phyloP scores from a whole-genome alignment of 768 basidiomycete species.

The Nidularia pulvinata region DNA sequence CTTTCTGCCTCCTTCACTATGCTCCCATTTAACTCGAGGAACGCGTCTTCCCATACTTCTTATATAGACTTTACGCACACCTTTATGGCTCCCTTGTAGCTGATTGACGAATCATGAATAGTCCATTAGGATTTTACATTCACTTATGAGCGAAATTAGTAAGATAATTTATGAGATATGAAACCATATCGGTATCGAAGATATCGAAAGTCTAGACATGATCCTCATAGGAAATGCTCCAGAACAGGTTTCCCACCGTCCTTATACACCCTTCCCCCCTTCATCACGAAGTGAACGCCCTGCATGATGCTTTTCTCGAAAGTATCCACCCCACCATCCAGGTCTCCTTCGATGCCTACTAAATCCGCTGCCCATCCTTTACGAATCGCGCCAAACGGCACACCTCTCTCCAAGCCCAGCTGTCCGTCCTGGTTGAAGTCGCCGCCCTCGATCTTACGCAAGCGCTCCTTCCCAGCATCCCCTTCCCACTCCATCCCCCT shows the following conservation, averaged over 20 bases:
- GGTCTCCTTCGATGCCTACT: constrained; percentile 31
- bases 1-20: too few relatives aligned
- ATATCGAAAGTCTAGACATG: too few relatives aligned
- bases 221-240: not conserved
- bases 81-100: too few relatives aligned
- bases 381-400: constrained; percentile 49
- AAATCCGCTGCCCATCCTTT: constrained; percentile 57
- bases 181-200: too few relatives aligned
- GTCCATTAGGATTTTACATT: too few relatives aligned
- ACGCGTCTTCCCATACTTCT: too few relatives aligned
- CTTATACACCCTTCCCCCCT: constrained; percentile 38
- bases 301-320: constrained; percentile 43
- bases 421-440: constrained; percentile 1
- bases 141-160: too few relatives aligned
- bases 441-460: constrained; percentile 14
- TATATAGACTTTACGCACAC: too few relatives aligned
- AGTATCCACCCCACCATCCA: constrained; percentile 29
- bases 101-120: too few relatives aligned
- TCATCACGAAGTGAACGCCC: constrained; percentile 57
- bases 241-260: constrained; percentile 8
- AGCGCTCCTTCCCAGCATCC: constrained; percentile 11
- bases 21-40: too few relatives aligned
- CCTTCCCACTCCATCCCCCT: constrained; percentile 46
- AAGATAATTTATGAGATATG: too few relatives aligned
- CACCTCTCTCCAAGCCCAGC: constrained; percentile 42